A percentile compares a stretch with the other conserved stretches of the same genome.
These are phyloP conservation scores for Colletotrichum higginsianum DNA, from an alignment of 2,329 filamentous ascomycete genomes.

Conservation along the genomic window DNA sequence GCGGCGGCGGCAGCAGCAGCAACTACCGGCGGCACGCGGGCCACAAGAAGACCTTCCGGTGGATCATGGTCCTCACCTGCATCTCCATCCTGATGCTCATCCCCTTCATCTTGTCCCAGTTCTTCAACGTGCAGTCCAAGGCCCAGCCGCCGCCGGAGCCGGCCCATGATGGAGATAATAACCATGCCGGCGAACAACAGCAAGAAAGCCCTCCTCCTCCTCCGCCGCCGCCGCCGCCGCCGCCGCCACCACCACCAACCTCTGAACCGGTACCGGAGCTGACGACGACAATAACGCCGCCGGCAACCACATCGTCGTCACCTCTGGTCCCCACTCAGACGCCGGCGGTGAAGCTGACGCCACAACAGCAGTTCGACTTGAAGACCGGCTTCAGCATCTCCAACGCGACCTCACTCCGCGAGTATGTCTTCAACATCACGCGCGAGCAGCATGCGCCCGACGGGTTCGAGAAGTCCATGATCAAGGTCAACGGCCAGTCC, in stretches of 20 bases:
- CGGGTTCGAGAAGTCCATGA: conserved; percentile 65
- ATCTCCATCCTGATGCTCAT: conserved; percentile 34
- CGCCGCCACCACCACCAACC: conserved; percentile 3
- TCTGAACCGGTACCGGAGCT: conserved; percentile 12
- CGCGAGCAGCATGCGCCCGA: conserved; percentile 67
- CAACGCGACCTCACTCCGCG: conserved; percentile 53
- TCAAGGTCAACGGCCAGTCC: conserved; percentile 76
- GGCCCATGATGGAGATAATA: conserved; percentile 19
- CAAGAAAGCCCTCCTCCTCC: conserved; percentile 7
- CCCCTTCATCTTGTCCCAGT: conserved; percentile 38
- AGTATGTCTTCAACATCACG: conserved; percentile 68
- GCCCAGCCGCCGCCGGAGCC: conserved; percentile 24
- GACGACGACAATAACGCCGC: conserved; percentile 10
- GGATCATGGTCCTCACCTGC: conserved; percentile 37
- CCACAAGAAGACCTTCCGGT: conserved; percentile 31
- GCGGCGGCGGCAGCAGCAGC: no score
- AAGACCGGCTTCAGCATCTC: conserved; percentile 29
- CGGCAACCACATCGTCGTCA: conserved; percentile 8
- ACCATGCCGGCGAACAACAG: conserved; percentile 24
- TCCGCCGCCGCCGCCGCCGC: conserved; percentile 2
- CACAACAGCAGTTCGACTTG: conserved; percentile 32
- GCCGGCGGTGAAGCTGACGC: conserved; percentile 25
- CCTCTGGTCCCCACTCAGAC: conserved; percentile 27
- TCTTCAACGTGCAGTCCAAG: conserved; percentile 35
- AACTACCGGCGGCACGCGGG: conserved; percentile 23